Base-by-base conservation (phyloP, 768 basidiomycete genomes). In the Mycena epipterygia region DNA sequence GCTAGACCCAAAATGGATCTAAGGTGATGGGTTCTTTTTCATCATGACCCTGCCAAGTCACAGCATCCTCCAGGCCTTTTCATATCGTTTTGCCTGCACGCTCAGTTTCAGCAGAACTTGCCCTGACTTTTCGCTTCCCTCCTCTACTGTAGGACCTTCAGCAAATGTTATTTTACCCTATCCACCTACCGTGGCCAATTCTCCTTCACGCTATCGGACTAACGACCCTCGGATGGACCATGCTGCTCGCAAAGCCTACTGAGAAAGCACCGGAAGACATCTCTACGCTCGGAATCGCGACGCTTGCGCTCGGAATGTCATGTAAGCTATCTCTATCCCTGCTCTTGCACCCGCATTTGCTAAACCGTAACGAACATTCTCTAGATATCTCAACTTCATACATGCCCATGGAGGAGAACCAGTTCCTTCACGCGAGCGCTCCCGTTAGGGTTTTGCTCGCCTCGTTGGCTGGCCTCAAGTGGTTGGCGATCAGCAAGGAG, bases 321-420 rank as follows among this genome's bases (percentile, higher is more conserved):
- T 64, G 42, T 64, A 53, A 64, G 62, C 48, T 53, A 64, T 64
- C 41, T 64, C 17, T 44, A 42, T 52, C 27, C 39, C 51, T 49
- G 13, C 59, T 49, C 32, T 12, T 35, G 9, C 23, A 64, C 41
- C 52, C 63, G 35, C 60, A 51, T 29, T 35, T 64, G 39, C 52
- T 64, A 19, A 64, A 41, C 39, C 39, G 16, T 16, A 37, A 6
- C 35, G 35, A n/a, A n/a, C 32, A 41, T 35, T 55, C 51, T 55
- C 53, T 44, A 64, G 64, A 64, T 46, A 44, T 64, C 41, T 44
- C 64, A 48, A 64, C 64, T 25, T 55, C 64, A 64, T 64, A 64
- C 64, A 64, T 56, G 64, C 64, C 64, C 14, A 56, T 64, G 23
- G 53, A 39, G 32, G 52, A 56, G 41, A 64, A 64, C 64, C 64